Base-by-base conservation (phyloP, 805 yeast genomes). In the Kazachstania viticola region DNA sequence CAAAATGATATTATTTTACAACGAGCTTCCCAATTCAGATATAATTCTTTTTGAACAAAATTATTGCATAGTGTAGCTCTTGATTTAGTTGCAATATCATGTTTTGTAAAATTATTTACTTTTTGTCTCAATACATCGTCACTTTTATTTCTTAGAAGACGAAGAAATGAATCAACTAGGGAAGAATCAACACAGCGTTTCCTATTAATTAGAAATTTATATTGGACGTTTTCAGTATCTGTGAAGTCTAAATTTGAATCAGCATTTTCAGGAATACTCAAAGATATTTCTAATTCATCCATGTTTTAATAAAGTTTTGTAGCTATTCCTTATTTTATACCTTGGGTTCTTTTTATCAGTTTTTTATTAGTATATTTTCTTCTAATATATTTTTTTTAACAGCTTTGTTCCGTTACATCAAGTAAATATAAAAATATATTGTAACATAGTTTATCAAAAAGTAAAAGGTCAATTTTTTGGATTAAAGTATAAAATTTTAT, bases 61-160 rank as follows among this genome's bases (percentile, higher is more conserved):
- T 47, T 49, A 15, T 46, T 28, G 40, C 75, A 71, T 5, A 52
- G 45, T 1, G 34, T 32, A 0, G 24, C 12, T 25, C 33, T n/a
- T n/a, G 27, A 6, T 28, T 25, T 17, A 1, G 29, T 15, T 4
- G 27, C 32, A 0, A 44, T 28, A 1, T 35, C 37, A 25, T 33
- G 25, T 18, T 40, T 58, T 11, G 55, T 37, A 6, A 60, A 37
- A 8, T 64, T 61, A 31, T 70, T 68, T 17, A 71, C 38, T 25
- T 62, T 48, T 25, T 65, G 63, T 23, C 49, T 58, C 0, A 71
- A 43, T 4, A 61, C 63, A 43, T 71, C 77, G 39, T 72, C 78
- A 25, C 54, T 51, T 5, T 46, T 48, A 31, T 54, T 53, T 25
- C 61, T 46, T 23, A 54, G 32, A 11, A 41, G 27, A 19, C 51